Evolutionary conservation across 129 eudicot genomes (phyloP), one percentile per base, ranked within the genome.

Genomic region (Apium graveolens): DNA sequence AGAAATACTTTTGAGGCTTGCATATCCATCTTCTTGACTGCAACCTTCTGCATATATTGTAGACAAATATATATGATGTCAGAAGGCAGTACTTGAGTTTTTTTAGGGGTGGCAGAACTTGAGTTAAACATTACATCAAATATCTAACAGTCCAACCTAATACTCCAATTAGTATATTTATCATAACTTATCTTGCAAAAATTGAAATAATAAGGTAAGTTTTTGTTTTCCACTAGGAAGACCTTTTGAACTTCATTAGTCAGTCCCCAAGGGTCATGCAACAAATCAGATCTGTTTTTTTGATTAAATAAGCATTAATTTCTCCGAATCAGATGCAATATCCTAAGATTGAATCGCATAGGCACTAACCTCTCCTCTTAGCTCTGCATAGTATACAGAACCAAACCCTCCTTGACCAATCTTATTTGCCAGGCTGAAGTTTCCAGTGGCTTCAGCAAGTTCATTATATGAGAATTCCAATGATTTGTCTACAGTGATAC

Each of bases 371-470:
- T 93, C 92, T 85, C 94, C 98, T 83, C 95, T 86, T 49, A 93
- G 85, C 81, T 89, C 95, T 57, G 83, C 97, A 79, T 85, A 92
- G 83, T 83, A 92, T 66, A 92, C 97, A n/a, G 80, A 78, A 75
- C 96, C 97, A 90, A 92, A 92, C 74, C 93, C 96, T 48, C 97
- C 97, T 87, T 92, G 96, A 68, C 96, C 97, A 49, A 90, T 92
- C 78, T 90, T 90, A 70, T 90, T 80, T 62, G 86, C 74, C 21
- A 86, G 34, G 84, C 86, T 85, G 82, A 96, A 96, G 70, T 92
- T 84, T 74, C 82, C 74, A 0, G 97, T 92, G 45, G 99, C 97
- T 70, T 70, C 43, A 16, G 97, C 89, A 26, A 96, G 91, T 87
- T 96, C 97, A 79, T 90, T 92, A 51, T 86, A 90, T 0, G 92